Evolutionary conservation across 257 asterid species (phyloP).

Genomic region (Avicennia marina): DNA sequence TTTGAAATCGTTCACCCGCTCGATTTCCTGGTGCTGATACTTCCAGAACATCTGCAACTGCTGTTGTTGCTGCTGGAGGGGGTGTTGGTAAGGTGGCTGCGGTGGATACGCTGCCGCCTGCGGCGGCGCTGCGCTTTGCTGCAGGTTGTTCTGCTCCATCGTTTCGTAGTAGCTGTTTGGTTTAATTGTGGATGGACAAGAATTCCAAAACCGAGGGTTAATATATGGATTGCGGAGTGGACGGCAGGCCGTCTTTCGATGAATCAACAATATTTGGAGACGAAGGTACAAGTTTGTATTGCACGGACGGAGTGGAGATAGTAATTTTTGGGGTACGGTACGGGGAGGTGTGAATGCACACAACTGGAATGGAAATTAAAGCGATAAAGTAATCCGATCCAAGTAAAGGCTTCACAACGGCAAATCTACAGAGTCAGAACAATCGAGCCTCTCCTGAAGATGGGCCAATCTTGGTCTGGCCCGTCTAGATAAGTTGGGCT

Average conservation of each 20-base stretch:
- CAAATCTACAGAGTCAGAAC: too few relatives aligned
- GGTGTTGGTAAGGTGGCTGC: constrained; percentile 27
- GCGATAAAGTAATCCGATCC: too few relatives aligned
- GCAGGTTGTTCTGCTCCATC: constrained; percentile 26
- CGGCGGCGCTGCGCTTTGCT: constrained; percentile 17
- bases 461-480: too few relatives aligned
- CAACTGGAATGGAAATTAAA: too few relatives aligned
- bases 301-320: background rate
- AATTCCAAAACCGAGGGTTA: background rate
- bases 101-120: constrained; percentile 16
- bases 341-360: background rate
- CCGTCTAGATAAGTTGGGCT: too few relatives aligned
- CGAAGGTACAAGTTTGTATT: background rate
- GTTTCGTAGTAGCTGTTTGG: background rate
- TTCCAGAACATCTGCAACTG: constrained; percentile 33
- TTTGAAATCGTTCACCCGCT: constrained; percentile 26
- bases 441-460: too few relatives aligned
- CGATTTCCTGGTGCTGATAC: constrained; percentile 32
- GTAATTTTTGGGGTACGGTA: background rate
- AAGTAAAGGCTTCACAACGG: too few relatives aligned
- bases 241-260: background rate
- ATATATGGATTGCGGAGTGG: background rate
- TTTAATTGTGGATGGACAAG: background rate
- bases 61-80: constrained; percentile 29
- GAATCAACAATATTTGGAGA: background rate